Evolutionary conservation across 768 basidiomycete genomes (phyloP).

Genomic region (Chalciporus chontae): DNA sequence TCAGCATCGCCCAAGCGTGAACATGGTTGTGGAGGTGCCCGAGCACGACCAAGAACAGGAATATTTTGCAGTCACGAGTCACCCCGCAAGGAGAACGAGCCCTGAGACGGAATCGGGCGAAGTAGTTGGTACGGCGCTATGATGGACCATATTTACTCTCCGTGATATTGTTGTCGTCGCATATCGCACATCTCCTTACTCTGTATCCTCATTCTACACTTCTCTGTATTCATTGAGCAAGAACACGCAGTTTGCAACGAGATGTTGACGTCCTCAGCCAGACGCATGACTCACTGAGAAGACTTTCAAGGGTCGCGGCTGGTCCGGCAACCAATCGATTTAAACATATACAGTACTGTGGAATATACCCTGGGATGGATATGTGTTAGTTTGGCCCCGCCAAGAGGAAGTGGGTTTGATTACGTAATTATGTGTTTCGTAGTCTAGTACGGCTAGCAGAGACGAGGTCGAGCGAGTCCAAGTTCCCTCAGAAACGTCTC

Average conservation of each 20-base stretch:
- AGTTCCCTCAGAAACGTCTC: constrained; percentile 6
- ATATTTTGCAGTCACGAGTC: constrained; percentile 4
- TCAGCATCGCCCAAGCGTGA: constrained; percentile 16
- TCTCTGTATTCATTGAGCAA: background rate
- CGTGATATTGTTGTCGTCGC: background rate
- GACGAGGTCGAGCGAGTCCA: background rate
- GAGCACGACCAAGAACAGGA: constrained; percentile 21
- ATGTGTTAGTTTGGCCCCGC: no score
- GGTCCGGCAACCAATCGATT: no score
- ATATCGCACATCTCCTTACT: background rate
- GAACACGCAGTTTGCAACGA: background rate
- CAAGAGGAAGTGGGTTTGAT: constrained; percentile 2
- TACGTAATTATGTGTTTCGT: no score
- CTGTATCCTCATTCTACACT: background rate
- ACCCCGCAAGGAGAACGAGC: constrained; percentile 4
- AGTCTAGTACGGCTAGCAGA: background rate
- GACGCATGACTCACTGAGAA: no score
- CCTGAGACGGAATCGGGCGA: constrained; percentile 16
- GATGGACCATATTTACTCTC: constrained; percentile 5
- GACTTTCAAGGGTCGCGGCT: no score
- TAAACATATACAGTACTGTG: no score
- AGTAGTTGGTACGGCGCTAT: constrained; percentile 30
- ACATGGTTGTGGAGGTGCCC: constrained; percentile 24
- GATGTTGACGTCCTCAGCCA: no score
- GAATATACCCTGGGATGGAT: no score